These are phyloP conservation scores for Mycena citricolor DNA, from an alignment of 1,284 basidiomycete species.

Conservation along the genomic window DNA sequence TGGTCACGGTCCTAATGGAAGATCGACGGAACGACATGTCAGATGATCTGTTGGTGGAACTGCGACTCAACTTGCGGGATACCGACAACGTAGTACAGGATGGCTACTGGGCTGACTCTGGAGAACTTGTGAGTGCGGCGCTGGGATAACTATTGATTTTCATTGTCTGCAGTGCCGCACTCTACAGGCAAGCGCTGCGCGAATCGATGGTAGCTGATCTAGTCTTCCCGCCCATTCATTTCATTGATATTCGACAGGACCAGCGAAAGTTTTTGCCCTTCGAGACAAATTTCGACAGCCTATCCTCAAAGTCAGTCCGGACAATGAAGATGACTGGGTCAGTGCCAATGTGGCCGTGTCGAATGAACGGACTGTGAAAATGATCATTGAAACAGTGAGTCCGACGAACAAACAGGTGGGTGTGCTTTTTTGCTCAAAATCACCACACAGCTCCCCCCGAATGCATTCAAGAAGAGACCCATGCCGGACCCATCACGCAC, in stretches of 20 bases:
- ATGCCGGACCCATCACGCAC: no score
- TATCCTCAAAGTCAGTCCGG: conserved; percentile 59
- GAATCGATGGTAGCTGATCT: conserved; percentile 60
- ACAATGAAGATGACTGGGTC: conserved; percentile 45
- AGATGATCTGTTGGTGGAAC: conserved; percentile 64
- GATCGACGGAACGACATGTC: conserved; percentile 52
- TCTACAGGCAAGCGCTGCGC: conserved; percentile 60
- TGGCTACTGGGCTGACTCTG: conserved; percentile 69
- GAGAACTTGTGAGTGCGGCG: conserved; percentile 47
- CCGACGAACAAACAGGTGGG: no score
- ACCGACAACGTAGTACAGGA: conserved; percentile 41
- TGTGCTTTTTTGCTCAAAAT: no score
- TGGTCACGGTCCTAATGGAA: conserved; percentile 65
- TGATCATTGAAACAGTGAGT: conserved; percentile 52
- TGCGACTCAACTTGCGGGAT: conserved; percentile 49
- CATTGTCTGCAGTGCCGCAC: conserved; percentile 44
- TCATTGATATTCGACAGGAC: conserved; percentile 42
- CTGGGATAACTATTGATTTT: conserved; percentile 6
- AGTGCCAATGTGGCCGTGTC: conserved; percentile 48
- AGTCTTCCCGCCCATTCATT: not conserved
- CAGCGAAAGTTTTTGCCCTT: conserved; percentile 65
- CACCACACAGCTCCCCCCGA: no score
- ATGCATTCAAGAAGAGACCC: no score
- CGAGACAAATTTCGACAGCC: conserved; percentile 70
- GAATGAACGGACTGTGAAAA: conserved; percentile 44